Conservation (phyloP, 371 early-diverging fungal species). For the Coemansia sp. region DNA sequence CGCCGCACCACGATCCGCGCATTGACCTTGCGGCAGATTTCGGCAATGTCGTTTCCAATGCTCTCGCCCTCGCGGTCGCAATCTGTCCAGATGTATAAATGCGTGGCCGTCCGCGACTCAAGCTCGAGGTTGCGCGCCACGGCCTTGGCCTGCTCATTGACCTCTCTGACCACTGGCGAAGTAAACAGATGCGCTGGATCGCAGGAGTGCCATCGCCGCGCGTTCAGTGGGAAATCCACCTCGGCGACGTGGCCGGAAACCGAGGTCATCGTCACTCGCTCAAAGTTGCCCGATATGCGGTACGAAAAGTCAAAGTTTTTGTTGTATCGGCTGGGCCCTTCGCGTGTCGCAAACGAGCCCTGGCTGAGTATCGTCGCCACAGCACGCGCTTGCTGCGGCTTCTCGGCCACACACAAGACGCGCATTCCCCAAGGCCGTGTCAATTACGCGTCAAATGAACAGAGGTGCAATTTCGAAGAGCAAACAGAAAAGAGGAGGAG, state of each 20-base stretch:
- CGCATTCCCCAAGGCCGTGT: constrained; percentile 19
- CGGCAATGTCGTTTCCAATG: constrained; percentile 88
- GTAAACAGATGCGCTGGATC: constrained; percentile 67
- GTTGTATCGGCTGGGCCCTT: constrained; percentile 64
- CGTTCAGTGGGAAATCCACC: constrained; percentile 64
- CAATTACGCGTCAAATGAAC: background rate
- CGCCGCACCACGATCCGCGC: constrained; percentile 55
- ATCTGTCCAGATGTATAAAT: constrained; percentile 99
- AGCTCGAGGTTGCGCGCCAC: constrained; percentile 66
- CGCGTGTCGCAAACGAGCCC: constrained; percentile 50
- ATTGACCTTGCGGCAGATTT: constrained; percentile 68
- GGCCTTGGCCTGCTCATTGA: constrained; percentile 43
- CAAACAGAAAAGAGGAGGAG: background rate
- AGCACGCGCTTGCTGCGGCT: constrained; percentile 95
- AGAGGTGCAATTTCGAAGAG: background rate
- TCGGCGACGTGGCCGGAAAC: constrained; percentile 78
- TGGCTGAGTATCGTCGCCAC: constrained; percentile 81
- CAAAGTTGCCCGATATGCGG: constrained; percentile 57
- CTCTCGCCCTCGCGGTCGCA: constrained; percentile 99
- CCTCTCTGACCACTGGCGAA: constrained; percentile 55
- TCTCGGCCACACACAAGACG: constrained; percentile 97
- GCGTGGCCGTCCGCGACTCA: constrained; percentile 62
- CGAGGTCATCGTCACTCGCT: constrained; percentile 81
- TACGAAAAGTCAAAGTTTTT: constrained; percentile 79
- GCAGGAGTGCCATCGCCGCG: constrained; percentile 62